Evolutionary conservation across 495 filamentous ascomycete species (phyloP).

Genomic region (Podospora comata): DNA sequence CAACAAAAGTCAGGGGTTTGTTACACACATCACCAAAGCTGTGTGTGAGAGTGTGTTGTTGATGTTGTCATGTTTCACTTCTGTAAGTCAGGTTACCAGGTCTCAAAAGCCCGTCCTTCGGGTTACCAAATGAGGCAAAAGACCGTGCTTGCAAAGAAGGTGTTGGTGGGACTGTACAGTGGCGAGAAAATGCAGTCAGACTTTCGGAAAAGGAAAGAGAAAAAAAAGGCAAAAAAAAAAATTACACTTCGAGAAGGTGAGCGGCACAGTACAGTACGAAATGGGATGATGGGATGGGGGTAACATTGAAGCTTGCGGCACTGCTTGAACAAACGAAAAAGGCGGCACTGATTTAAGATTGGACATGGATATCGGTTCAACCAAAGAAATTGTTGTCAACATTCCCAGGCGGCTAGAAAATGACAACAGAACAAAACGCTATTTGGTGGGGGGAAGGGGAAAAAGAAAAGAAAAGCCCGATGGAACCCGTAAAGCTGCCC

Average conservation of each 20-base stretch:
- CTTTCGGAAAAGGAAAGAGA: not conserved
- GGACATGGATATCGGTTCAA: too few species aligned
- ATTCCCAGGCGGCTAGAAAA: too few species aligned
- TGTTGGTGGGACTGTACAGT: not conserved
- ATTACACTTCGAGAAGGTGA: not conserved
- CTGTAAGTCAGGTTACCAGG: not conserved
- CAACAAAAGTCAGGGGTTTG: not conserved
- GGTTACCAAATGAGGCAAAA: slow-evolving; percentile 3
- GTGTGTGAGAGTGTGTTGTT: not conserved
- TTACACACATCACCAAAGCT: not conserved
- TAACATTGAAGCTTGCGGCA: too few species aligned
- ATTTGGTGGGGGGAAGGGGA: not conserved
- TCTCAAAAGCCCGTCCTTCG: not conserved
- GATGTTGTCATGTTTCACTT: not conserved
- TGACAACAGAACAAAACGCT: too few species aligned
- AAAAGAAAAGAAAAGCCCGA: not conserved
- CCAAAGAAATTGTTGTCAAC: too few species aligned
- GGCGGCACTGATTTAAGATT: too few species aligned
- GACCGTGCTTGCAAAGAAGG: not conserved
- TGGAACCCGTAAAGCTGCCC: not conserved
- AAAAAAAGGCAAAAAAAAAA: not conserved
- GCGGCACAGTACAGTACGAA: not conserved
- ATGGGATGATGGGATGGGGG: too few species aligned
- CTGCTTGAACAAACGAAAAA: too few species aligned
- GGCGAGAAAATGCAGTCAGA: not conserved